Base-by-base conservation (phyloP, 345 rosid species). In the Eucalyptus decipiens region DNA sequence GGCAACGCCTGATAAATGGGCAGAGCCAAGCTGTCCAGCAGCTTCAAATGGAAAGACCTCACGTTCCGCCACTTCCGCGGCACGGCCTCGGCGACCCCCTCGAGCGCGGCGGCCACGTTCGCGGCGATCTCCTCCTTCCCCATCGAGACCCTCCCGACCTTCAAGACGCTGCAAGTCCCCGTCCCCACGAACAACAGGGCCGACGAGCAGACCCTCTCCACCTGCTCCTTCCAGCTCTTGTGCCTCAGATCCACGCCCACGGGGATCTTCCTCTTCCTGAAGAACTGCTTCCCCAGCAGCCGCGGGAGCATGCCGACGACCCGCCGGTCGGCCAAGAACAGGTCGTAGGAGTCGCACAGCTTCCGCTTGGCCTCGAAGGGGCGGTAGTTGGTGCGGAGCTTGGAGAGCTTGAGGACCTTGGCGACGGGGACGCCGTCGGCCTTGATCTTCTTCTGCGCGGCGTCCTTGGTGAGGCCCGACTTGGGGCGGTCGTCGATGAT, bases 181-280 rank as follows among this genome's bases (percentile, higher is more conserved):
- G 60, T 52, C 58, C 87, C 87, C 69, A 86, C 65, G 65, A 86
- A 86, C 87, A 86, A 86, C 87, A 86, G 30, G 47, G 65, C 69
- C 43, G 65, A 51, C 13, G 45, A 11, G 87, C 40, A 51, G 65
- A 80, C 88, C 80, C 89, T 90, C 87, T 88, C 91, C 34, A 90
- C 86, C 91, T 90, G 91, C 88, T 90, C 91, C 86, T 90, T 90
- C 91, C 91, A 90, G 18, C 87, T 87, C 87, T 80, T 80, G 72
- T 90, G 91, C 49, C 49, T 90, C 91, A 90, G 80, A 49, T 90
- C 88, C 32, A 90, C 88, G 47, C 88, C 88, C 28, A 90, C 51
- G 24, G 91, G 91, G 40, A 88, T 86, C 89, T 88, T 90, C 90
- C 83, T 90, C 91, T 90, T 88, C 88, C 87, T 90, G 48, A 86